Evolutionary conservation across 2,329 filamentous ascomycete species (phyloP).

Genomic region (Fusarium scirpi): DNA sequence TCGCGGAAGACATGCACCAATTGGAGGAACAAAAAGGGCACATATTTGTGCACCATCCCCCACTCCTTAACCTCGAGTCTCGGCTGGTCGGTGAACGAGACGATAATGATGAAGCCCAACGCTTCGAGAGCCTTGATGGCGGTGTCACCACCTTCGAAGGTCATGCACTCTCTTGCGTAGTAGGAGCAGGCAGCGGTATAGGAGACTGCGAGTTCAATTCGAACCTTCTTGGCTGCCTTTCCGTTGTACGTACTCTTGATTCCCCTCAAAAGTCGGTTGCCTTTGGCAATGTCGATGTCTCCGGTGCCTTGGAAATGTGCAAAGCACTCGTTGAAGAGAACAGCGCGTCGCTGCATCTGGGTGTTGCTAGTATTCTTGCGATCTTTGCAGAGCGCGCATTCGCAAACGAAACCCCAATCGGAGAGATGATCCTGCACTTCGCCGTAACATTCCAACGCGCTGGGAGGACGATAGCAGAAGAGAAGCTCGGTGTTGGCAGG

Average conservation of each 20-base stretch:
- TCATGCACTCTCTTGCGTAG: background rate
- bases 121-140: background rate
- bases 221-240: background rate
- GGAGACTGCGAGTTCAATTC: background rate
- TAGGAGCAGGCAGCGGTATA: background rate
- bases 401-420: background rate
- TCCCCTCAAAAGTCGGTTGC: constrained; percentile 30
- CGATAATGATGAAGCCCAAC: background rate
- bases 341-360: constrained; percentile 21
- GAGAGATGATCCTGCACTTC: background rate
- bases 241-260: constrained; percentile 42
- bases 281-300: constrained; percentile 2
- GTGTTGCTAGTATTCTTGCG: background rate
- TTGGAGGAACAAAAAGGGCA: background rate
- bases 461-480: background rate
- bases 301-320: background rate
- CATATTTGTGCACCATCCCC: background rate
- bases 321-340: constrained; percentile 8
- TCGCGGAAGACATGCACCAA: background rate
- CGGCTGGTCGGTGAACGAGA: background rate
- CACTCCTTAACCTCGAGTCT: background rate
- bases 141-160: background rate
- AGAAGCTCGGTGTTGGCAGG: background rate
- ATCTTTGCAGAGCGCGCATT: background rate
- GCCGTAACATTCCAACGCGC: background rate